Percentiles rank a stretch among this genome's conserved stretches.
phyloP scores from a whole-genome alignment of 371 early-diverging fungal species.

The Mycotypha africana region DNA sequence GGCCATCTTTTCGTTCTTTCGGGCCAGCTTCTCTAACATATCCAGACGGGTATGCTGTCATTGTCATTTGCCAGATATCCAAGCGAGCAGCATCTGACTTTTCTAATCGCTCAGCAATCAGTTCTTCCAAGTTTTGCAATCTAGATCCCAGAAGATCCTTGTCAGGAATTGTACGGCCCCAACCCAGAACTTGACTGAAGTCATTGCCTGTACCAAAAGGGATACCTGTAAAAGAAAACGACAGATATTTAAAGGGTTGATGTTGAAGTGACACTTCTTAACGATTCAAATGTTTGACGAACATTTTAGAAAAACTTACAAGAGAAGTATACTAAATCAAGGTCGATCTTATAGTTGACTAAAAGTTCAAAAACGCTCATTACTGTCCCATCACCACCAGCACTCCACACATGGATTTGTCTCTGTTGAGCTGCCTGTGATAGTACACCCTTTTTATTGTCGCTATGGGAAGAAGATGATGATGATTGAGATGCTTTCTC shows the following conservation, averaged over 20 bases:
- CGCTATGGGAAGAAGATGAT: slow-evolving; percentile 25
- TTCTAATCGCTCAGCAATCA: slow-evolving; percentile 42
- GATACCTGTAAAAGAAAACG: slow-evolving; percentile 24
- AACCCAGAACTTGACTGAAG: slow-evolving; percentile 59
- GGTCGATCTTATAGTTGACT: slow-evolving; percentile 41
- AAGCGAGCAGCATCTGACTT: slow-evolving; percentile 51
- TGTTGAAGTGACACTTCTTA: background rate
- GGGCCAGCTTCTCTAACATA: slow-evolving; percentile 40
- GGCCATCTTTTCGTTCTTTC: slow-evolving; percentile 25
- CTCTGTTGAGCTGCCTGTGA: slow-evolving; percentile 24
- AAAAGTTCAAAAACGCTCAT: slow-evolving; percentile 53
- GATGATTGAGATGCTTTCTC: background rate
- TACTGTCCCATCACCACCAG: slow-evolving; percentile 63
- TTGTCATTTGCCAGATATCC: slow-evolving; percentile 55
- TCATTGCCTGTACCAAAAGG: slow-evolving; percentile 69
- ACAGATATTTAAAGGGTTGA: background rate
- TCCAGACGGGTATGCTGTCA: slow-evolving; percentile 45
- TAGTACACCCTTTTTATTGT: slow-evolving; percentile 16
- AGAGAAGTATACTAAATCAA: slow-evolving; percentile 54
- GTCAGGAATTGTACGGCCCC: slow-evolving; percentile 56
- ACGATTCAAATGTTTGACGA: too few species aligned
- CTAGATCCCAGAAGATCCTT: slow-evolving; percentile 44
- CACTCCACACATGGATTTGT: slow-evolving; percentile 61
- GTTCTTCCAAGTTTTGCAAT: slow-evolving; percentile 34
- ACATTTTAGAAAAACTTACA: slow-evolving; percentile 22